Base-by-base conservation (phyloP, 2,329 filamentous ascomycete species). In the Botrytis porri region DNA sequence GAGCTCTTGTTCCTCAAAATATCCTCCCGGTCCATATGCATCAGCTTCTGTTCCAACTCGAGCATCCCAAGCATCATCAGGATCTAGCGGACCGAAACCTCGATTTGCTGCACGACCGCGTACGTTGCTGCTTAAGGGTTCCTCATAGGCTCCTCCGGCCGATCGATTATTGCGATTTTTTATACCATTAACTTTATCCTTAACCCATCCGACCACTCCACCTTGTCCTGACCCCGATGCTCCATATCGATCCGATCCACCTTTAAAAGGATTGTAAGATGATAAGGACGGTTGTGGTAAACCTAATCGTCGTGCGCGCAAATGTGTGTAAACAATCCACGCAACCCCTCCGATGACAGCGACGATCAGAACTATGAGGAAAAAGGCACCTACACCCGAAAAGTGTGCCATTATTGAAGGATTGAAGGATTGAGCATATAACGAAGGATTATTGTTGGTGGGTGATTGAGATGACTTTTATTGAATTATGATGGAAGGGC, bases 21-120 rank as follows among this genome's bases (percentile, higher is more conserved):
- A 93, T 66, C 87, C 87, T 35, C 85, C 84, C 2, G 84, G 83
- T 2, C 88, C 88, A 80, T 90, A 90, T 20, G 82, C 83, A 79
- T 92, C 90, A 29, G 90, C 88, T 81, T 95, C 93, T 77, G 89
- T 86, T 73, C 92, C 92, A 7, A 97, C 93, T 74, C 92, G 86
- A 75, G 92, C 83, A 83, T 96, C 93, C 94, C 94, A 97, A 2
- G 93, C 93, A 79, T 95, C 93, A 80, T 97, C 93, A 1, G 92
- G 92, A 79, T 96, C 93, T 63, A 94, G 86, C 6, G 89, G 85
- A 2, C 90, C 89, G 81, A 92, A 90, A 35, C 89, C 89, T 71
- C 88, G 82, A 71, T 86, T 85, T 72, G 84, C 83, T 63, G 83
- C 83, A 48, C 81, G 75, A 71, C 81, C 82, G 57, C 79, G 75